Evolutionary conservation across 78 protist species (phyloP).

Genomic region (Dictyostelium discoideum): DNA sequence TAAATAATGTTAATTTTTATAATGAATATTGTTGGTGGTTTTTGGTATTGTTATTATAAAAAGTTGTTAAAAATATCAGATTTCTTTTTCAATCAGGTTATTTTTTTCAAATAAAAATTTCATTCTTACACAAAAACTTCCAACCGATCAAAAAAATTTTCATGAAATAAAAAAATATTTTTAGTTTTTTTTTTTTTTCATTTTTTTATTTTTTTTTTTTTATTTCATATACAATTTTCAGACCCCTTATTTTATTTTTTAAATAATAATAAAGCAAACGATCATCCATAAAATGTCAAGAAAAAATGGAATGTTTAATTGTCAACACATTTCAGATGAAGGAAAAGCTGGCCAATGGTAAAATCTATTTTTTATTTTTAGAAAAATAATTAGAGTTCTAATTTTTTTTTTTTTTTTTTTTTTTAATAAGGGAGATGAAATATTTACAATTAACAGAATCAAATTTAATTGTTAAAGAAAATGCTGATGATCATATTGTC

Average conservation of each 20-base stretch:
- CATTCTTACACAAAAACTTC: background rate
- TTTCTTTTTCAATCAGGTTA: background rate
- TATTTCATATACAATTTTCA: background rate
- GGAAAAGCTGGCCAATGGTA: conserved; percentile 6
- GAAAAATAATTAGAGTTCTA: background rate
- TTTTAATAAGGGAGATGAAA: conserved; percentile 19
- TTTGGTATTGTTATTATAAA: too few relatives aligned
- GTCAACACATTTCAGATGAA: background rate
- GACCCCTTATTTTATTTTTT: background rate
- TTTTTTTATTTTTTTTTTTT: background rate
- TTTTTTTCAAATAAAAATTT: background rate
- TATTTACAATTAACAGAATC: background rate
- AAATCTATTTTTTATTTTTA: background rate
- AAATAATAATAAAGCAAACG: too few relatives aligned
- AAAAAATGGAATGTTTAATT: conserved; percentile 17
- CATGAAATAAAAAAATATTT: too few relatives aligned
- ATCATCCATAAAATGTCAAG: background rate
- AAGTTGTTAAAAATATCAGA: background rate
- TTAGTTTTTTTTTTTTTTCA: background rate
- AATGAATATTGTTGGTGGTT: too few relatives aligned
- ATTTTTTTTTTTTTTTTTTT: too few relatives aligned
- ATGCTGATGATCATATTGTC: conserved; percentile 38
- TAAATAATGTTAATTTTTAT: too few relatives aligned
- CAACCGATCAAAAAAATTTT: background rate
- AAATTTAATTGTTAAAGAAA: conserved; percentile 22